These are phyloP conservation scores for Peziza echinospora DNA, from an alignment of 495 filamentous ascomycete genomes.

Conservation along the genomic window DNA sequence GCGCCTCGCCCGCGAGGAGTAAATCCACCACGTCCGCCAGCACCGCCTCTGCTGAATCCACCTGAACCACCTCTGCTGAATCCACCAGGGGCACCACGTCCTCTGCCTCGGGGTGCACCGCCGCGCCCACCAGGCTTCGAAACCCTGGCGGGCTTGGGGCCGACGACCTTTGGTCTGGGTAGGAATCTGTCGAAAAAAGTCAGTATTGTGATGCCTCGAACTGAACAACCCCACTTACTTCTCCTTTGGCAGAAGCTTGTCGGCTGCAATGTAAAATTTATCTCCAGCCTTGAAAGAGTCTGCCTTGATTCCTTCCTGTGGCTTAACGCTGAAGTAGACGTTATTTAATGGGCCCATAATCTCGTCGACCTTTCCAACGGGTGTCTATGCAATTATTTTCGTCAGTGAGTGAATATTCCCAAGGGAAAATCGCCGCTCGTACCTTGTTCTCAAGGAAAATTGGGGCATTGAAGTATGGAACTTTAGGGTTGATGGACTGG, in stretches of 20 bases:
- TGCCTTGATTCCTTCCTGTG: slow-evolving; percentile 83
- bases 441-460: slow-evolving; percentile 98
- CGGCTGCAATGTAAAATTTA: slow-evolving; percentile 85
- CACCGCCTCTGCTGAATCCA: slow-evolving; percentile 22
- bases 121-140: slow-evolving; percentile 20
- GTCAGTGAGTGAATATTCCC: neutral
- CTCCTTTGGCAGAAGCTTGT: slow-evolving; percentile 86
- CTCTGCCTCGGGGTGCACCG: slow-evolving; percentile 34
- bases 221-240: slow-evolving; percentile 27
- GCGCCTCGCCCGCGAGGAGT: slow-evolving; percentile 26
- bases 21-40: slow-evolving; percentile 27
- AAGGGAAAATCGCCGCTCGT: neutral
- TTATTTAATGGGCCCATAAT: slow-evolving; percentile 71
- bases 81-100: slow-evolving; percentile 25
- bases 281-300: slow-evolving; percentile 85
- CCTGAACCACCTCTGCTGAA: slow-evolving; percentile 25
- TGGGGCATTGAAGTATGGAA: slow-evolving; percentile 96
- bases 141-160: slow-evolving; percentile 33
- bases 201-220: neutral
- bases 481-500: slow-evolving; percentile 78
- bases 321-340: slow-evolving; percentile 95
- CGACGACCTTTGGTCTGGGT: slow-evolving; percentile 66
- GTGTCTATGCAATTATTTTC: slow-evolving; percentile 31
- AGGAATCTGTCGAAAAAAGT: slow-evolving; percentile 39
- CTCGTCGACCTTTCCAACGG: slow-evolving; percentile 80